Percentiles rank a stretch among this genome's conserved stretches.
Evolutionary conservation across 441 rosid species (phyloP).

Genomic region (Arabidopsis lyrata): DNA sequence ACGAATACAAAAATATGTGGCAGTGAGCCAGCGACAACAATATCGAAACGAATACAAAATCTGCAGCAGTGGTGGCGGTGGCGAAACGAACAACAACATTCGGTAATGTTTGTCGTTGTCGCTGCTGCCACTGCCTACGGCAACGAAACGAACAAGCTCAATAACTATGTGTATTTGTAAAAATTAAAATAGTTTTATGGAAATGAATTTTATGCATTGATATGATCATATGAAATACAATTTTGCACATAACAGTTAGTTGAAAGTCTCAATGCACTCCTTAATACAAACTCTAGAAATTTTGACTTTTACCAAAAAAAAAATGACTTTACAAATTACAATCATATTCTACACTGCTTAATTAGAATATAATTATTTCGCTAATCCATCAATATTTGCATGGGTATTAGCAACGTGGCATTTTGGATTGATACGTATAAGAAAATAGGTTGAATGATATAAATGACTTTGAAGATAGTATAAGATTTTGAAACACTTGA

Average conservation of each 20-base stretch:
- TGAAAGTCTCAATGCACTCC: background rate
- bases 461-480: slow-evolving; percentile 23
- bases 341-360: too few species aligned
- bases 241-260: background rate
- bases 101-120: too few species aligned
- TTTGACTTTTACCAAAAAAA: too few species aligned
- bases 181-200: background rate
- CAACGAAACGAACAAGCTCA: too few species aligned
- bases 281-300: background rate
- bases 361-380: too few species aligned
- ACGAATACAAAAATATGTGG: too few species aligned
- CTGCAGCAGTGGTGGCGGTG: too few species aligned
- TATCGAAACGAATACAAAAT: too few species aligned
- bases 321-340: too few species aligned
- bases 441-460: slow-evolving; percentile 17
- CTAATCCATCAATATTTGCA: slow-evolving; percentile 8
- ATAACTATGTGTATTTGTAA: background rate
- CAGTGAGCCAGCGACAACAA: too few species aligned
- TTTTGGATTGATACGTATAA: slow-evolving; percentile 10
- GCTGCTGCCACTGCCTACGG: too few species aligned
- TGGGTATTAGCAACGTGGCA: slow-evolving; percentile 15
- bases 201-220: background rate
- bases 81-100: too few species aligned
- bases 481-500: background rate
- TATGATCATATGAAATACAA: background rate